These are phyloP conservation scores for Clitopilus hobsonii DNA, from an alignment of 768 basidiomycete species.

Conservation along the genomic window DNA sequence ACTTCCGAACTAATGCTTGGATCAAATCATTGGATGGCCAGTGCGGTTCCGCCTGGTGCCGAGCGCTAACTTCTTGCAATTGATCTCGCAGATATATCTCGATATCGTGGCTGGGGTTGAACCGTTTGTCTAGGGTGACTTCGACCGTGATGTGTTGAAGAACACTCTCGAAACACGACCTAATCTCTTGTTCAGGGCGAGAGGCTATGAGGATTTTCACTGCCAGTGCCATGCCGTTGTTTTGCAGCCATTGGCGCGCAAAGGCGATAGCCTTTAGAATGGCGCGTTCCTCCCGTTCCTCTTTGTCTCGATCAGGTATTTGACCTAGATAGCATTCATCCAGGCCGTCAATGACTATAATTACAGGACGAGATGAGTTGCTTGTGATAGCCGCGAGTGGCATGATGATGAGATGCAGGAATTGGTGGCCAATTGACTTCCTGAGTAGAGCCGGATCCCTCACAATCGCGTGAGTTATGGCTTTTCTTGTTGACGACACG, in stretches of 20 bases:
- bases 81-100: not conserved
- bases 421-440: not conserved
- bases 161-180: not conserved
- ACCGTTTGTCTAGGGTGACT: not conserved
- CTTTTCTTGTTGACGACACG: not conserved
- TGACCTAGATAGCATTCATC: no score
- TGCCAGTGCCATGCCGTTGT: not conserved
- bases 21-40: slow-evolving; percentile 2
- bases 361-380: no score
- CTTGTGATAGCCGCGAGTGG: no score
- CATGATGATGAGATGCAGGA: not conserved
- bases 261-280: not conserved
- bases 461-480: not conserved
- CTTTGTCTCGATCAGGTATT: no score
- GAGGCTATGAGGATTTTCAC: not conserved
- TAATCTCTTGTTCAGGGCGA: not conserved
- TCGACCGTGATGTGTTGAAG: not conserved
- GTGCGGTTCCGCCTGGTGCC: not conserved
- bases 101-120: not conserved
- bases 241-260: not conserved
- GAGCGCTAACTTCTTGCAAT: not conserved
- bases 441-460: not conserved
- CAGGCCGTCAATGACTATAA: no score
- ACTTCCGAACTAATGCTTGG: slow-evolving; percentile 1
- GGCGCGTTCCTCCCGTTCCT: not conserved